Percentiles rank a stretch among this genome's conserved stretches.
phyloP scores from a whole-genome alignment of 208 protist species.

The Acanthamoeba divionensis region DNA sequence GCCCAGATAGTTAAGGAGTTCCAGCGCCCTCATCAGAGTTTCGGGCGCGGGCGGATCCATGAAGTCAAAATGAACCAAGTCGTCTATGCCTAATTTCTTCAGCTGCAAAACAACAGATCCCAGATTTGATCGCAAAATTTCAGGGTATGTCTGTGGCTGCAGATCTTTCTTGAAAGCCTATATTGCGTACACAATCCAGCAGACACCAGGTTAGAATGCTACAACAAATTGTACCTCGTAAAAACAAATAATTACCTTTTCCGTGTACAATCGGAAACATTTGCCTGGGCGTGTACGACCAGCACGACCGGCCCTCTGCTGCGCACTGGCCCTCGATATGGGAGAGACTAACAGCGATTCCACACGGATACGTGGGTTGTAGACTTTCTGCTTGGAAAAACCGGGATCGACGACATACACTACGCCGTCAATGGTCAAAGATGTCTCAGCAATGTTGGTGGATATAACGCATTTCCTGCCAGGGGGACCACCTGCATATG shows the following conservation, averaged over 20 bases:
- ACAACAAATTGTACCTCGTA: neutral
- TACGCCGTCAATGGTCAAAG: conserved; percentile 98
- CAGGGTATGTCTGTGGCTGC: conserved; percentile 85
- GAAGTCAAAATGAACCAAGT: conserved; percentile 94
- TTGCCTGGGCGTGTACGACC: conserved; percentile 97
- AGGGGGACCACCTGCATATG: conserved; percentile 31
- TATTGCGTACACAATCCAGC: conserved; percentile 66
- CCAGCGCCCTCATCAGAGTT: conserved; percentile 89
- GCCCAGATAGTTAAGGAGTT: conserved; percentile 97
- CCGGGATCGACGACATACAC: conserved; percentile 98
- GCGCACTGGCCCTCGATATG: conserved; percentile 96
- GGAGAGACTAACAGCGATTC: conserved; percentile 96
- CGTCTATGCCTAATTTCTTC: conserved; percentile 94
- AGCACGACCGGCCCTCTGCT: conserved; percentile 98
- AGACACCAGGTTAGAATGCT: neutral
- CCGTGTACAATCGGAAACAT: conserved; percentile 95
- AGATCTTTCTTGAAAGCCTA: conserved; percentile 81
- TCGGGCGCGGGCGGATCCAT: conserved; percentile 92
- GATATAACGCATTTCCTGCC: conserved; percentile 86
- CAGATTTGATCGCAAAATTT: conserved; percentile 87
- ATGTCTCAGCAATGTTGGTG: conserved; percentile 99
- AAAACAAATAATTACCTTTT: conserved; percentile 58
- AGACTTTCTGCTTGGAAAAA: conserved; percentile 97
- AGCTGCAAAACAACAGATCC: conserved; percentile 85
- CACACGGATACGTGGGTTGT: conserved; percentile 91